phyloP scores from a whole-genome alignment of 2,329 filamentous ascomycete genomes.

The Fusarium clavum region DNA sequence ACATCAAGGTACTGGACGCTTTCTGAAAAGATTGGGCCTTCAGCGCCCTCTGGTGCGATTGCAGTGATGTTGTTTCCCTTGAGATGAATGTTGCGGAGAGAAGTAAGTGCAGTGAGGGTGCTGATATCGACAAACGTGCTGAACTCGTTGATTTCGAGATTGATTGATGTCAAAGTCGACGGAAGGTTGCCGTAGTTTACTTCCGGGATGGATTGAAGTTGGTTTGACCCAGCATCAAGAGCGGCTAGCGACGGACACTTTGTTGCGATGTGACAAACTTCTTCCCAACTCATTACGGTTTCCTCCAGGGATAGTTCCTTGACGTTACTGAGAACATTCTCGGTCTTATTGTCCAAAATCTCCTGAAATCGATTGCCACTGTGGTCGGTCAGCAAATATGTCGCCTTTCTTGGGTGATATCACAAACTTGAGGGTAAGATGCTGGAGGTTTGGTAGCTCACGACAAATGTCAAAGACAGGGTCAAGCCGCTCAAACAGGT shows the following conservation, averaged over 20 bases:
- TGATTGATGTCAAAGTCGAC: slow-evolving; percentile 69
- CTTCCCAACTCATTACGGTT: slow-evolving; percentile 73
- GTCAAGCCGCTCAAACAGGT: slow-evolving; percentile 76
- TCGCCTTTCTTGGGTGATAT: neutral
- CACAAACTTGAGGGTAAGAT: slow-evolving; percentile 78
- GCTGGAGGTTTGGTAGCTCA: slow-evolving; percentile 73
- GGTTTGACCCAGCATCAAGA: slow-evolving; percentile 68
- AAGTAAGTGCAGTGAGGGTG: slow-evolving; percentile 62
- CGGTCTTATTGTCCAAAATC: slow-evolving; percentile 52
- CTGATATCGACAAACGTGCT: slow-evolving; percentile 67
- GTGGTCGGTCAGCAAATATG: slow-evolving; percentile 28
- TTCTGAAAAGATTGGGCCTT: slow-evolving; percentile 61
- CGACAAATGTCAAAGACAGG: slow-evolving; percentile 78
- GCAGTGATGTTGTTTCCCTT: slow-evolving; percentile 79
- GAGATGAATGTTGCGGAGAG: slow-evolving; percentile 72
- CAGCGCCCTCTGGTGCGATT: slow-evolving; percentile 47
- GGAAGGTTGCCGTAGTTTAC: slow-evolving; percentile 57
- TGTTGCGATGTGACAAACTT: slow-evolving; percentile 66
- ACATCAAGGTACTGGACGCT: slow-evolving; percentile 75
- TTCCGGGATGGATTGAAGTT: slow-evolving; percentile 63
- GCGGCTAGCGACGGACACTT: slow-evolving; percentile 65
- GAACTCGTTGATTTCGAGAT: slow-evolving; percentile 80
- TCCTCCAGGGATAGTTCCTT: slow-evolving; percentile 74
- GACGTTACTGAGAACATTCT: slow-evolving; percentile 61
- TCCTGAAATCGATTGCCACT: slow-evolving; percentile 79